These are phyloP conservation scores for Tetrahymena malaccensis DNA, from an alignment of 73 alveolate species.

Conservation along the genomic window DNA sequence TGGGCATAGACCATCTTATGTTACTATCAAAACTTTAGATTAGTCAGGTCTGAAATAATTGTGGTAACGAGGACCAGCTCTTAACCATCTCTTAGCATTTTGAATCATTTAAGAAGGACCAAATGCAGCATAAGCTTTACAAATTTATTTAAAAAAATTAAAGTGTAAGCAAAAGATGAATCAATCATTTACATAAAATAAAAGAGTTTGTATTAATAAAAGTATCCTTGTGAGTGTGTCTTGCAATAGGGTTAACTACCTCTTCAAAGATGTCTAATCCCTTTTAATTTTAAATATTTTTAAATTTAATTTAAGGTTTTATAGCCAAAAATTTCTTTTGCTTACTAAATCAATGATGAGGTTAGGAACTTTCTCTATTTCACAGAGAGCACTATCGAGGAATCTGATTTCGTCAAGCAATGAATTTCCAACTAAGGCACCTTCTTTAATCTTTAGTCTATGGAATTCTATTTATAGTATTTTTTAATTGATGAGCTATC, in stretches of 20 bases:
- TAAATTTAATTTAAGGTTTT: not conserved
- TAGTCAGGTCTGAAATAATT: constrained; percentile 33
- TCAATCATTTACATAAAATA: not conserved
- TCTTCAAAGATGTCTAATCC: not conserved
- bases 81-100: constrained; percentile 38
- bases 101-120: constrained; percentile 27
- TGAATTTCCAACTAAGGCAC: constrained; percentile 3
- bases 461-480: not conserved
- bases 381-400: constrained; percentile 33
- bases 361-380: constrained; percentile 32
- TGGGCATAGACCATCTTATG: constrained; percentile 89
- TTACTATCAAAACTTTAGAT: constrained; percentile 74
- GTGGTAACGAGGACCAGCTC: constrained; percentile 43
- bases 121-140: constrained; percentile 19
- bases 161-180: not conserved
- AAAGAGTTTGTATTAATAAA: not conserved
- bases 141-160: not conserved
- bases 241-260: not conserved
- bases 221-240: not conserved
- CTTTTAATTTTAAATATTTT: not conserved
- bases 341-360: constrained; percentile 33
- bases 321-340: not conserved
- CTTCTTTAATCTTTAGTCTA: not conserved
- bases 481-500: no score
- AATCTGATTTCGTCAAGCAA: constrained; percentile 28